These are phyloP conservation scores for Pichia manshurica DNA, from an alignment of 805 yeast genomes.

Conservation along the genomic window DNA sequence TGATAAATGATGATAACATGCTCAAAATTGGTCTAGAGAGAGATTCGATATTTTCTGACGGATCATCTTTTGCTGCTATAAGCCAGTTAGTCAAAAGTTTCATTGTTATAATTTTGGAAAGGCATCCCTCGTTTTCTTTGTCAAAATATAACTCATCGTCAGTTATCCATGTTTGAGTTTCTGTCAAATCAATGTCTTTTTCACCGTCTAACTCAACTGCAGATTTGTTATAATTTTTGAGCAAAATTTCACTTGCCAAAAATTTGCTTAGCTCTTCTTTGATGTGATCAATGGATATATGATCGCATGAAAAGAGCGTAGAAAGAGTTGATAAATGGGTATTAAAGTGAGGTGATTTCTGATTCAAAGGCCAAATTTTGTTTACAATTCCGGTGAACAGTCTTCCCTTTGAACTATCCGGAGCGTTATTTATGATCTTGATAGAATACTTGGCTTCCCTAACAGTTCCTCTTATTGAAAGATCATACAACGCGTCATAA, in stretches of 20 bases:
- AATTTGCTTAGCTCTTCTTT: constrained; percentile 54
- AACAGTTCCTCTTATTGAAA: constrained; percentile 50
- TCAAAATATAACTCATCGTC: constrained; percentile 20
- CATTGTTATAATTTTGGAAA: constrained; percentile 36
- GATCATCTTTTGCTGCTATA: constrained; percentile 29
- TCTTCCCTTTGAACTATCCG: constrained; percentile 33
- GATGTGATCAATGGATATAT: constrained; percentile 40
- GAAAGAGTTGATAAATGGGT: constrained; percentile 57
- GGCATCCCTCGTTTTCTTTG: constrained; percentile 15
- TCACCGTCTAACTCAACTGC: constrained; percentile 12
- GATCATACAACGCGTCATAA: constrained; percentile 38
- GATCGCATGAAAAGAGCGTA: constrained; percentile 48
- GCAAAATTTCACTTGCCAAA: constrained; percentile 56
- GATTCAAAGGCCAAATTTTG: constrained; percentile 46
- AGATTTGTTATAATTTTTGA: constrained; percentile 42
- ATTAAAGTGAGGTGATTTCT: constrained; percentile 35
- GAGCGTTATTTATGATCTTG: constrained; percentile 47
- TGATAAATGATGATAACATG: constrained; percentile 57
- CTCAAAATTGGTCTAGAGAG: constrained; percentile 61
- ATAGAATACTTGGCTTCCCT: constrained; percentile 60
- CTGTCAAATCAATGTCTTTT: constrained; percentile 31
- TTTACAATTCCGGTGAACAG: constrained; percentile 36
- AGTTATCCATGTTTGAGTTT: constrained; percentile 23
- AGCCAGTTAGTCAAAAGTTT: constrained; percentile 57
- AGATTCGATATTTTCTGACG: constrained; percentile 35